Percentiles rank a stretch among this genome's conserved stretches.
These are phyloP conservation scores for Calonectria naviculata DNA, from an alignment of 2,329 filamentous ascomycete genomes.

Conservation along the genomic window DNA sequence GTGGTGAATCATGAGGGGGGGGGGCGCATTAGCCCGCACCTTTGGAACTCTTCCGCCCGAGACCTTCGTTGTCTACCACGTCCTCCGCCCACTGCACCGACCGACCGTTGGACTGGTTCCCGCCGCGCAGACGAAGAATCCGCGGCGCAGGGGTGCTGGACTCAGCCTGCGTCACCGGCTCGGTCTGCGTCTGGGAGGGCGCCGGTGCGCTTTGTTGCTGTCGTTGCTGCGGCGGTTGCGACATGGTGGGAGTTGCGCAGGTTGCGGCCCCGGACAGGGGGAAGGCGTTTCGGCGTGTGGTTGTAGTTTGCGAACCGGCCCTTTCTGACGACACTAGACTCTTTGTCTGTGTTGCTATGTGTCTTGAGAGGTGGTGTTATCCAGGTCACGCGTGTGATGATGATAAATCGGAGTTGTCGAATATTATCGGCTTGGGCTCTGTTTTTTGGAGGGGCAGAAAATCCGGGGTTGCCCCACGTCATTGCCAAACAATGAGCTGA, in stretches of 20 bases:
- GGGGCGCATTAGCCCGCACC: conserved; percentile 60
- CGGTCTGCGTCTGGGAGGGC: conserved; percentile 49
- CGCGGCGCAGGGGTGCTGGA: conserved; percentile 43
- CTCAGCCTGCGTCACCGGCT: conserved; percentile 43
- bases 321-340: background rate
- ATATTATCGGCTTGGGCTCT: conserved; percentile 7
- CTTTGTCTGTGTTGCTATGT: background rate
- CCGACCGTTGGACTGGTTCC: conserved; percentile 58
- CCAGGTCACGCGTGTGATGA: conserved; percentile 14
- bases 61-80: conserved; percentile 94
- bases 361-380: background rate
- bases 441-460: conserved; percentile 29
- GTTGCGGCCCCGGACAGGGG: background rate
- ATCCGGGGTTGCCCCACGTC: conserved; percentile 27
- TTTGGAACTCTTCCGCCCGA: conserved; percentile 95
- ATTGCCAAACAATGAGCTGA: conserved; percentile 6
- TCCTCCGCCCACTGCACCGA: conserved; percentile 93
- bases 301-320: background rate
- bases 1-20: background rate
- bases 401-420: conserved; percentile 8
- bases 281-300: background rate
- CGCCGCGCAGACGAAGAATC: conserved; percentile 65
- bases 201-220: conserved; percentile 42
- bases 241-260: conserved; percentile 35
- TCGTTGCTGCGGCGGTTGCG: conserved; percentile 43